Evolutionary conservation across 2,329 filamentous ascomycete genomes (phyloP).

Genomic region (Ophiostoma angusticollis): DNA sequence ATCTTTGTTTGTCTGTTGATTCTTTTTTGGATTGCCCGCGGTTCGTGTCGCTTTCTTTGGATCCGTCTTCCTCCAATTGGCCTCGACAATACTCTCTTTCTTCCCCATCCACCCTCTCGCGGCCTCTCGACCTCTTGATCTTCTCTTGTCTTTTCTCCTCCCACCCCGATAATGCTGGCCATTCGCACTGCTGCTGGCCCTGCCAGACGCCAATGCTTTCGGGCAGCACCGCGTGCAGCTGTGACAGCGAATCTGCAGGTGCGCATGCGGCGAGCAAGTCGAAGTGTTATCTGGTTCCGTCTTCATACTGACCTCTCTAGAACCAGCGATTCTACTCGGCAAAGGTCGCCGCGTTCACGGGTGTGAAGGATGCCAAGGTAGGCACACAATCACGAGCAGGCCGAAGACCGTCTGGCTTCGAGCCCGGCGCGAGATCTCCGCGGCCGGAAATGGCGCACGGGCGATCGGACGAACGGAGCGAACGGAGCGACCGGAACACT

Average conservation of each 20-base stretch:
- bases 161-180: conserved; percentile 58
- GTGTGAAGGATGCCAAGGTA: conserved; percentile 78
- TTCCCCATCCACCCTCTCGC: conserved; percentile 1
- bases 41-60: background rate
- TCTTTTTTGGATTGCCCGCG: background rate
- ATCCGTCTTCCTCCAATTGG: background rate
- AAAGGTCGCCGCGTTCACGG: conserved; percentile 86
- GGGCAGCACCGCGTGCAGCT: conserved; percentile 48
- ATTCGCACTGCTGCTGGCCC: conserved; percentile 65
- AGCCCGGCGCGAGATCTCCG: too few relatives aligned
- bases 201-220: conserved; percentile 65
- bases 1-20: background rate
- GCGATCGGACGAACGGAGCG: conserved; percentile 27
- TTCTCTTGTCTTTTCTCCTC: background rate
- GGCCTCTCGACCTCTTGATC: conserved; percentile 1
- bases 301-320: conserved; percentile 20
- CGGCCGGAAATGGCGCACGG: background rate
- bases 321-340: conserved; percentile 47
- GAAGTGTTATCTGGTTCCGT: background rate
- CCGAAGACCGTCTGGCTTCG: too few relatives aligned
- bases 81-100: background rate
- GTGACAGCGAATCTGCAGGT: conserved; percentile 43
- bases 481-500: too few relatives aligned
- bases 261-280: conserved; percentile 19
- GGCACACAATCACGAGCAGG: too few relatives aligned